phyloP scores from a whole-genome alignment of 345 rosid genomes.

The Psidium guajava region DNA sequence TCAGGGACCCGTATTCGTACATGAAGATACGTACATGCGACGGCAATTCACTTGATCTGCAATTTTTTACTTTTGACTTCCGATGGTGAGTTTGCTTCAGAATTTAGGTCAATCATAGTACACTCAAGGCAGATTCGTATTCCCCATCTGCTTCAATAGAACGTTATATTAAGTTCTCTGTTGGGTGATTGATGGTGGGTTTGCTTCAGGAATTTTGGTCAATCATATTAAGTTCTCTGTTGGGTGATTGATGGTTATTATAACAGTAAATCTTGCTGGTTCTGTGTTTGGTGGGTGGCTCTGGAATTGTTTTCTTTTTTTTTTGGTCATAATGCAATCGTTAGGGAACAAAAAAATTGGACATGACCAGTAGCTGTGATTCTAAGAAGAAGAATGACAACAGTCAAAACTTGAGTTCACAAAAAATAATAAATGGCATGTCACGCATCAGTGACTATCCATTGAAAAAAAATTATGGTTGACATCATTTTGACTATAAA shows the following conservation, averaged over 20 bases:
- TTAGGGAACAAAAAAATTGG: background rate
- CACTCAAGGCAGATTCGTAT: background rate
- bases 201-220: no score
- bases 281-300: background rate
- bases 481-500: background rate
- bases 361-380: background rate
- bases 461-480: background rate
- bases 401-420: background rate
- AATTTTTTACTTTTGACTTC: background rate
- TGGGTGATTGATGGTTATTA: no score
- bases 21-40: slow-evolving; percentile 68
- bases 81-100: background rate
- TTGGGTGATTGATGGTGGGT: no score
- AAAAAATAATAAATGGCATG: background rate
- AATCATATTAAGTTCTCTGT: no score
- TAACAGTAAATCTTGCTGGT: background rate
- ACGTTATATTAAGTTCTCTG: background rate
- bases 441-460: background rate
- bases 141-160: background rate
- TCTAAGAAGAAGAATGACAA: background rate
- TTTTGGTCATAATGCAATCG: background rate
- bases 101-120: background rate
- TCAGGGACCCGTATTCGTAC: slow-evolving; percentile 63
- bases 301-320: no score
- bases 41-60: slow-evolving; percentile 48